These are phyloP conservation scores for Aciculosporium take DNA, from an alignment of 2,329 filamentous ascomycete species.

Conservation along the genomic window DNA sequence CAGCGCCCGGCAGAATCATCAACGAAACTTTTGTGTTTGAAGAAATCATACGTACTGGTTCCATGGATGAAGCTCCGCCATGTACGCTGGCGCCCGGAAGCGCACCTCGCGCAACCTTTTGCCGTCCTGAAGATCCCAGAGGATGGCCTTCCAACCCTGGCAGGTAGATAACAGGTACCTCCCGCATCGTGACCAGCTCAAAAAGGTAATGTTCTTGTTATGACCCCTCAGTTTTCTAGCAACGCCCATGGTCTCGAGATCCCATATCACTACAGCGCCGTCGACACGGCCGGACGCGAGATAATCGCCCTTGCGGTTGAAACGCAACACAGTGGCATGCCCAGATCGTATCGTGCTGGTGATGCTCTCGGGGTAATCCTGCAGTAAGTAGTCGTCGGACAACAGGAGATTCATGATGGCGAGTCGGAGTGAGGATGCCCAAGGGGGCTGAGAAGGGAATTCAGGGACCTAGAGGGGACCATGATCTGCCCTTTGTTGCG, in stretches of 20 bases:
- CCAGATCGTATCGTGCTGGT: conserved; percentile 70
- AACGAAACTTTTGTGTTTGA: neutral
- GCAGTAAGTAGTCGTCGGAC: conserved; percentile 48
- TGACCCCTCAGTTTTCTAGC: conserved; percentile 89
- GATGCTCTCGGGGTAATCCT: conserved; percentile 82
- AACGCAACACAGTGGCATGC: conserved; percentile 57
- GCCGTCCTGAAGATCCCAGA: conserved; percentile 73
- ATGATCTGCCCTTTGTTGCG: neutral
- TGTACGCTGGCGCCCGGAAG: conserved; percentile 88
- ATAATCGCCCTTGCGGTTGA: conserved; percentile 89
- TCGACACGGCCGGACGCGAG: conserved; percentile 89
- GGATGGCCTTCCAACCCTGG: conserved; percentile 89
- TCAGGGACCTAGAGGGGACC: neutral
- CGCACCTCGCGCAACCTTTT: conserved; percentile 69
- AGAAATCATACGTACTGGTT: conserved; percentile 48
- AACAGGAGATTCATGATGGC: conserved; percentile 42
- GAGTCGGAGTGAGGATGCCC: conserved; percentile 1
- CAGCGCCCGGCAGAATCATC: conserved; percentile 6
- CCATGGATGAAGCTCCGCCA: conserved; percentile 84
- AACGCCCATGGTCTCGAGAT: conserved; percentile 93
- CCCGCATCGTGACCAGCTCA: conserved; percentile 90
- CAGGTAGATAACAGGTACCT: conserved; percentile 84
- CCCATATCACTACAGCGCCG: conserved; percentile 89
- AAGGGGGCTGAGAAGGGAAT: neutral
- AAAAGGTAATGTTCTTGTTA: conserved; percentile 80